Evolutionary conservation across 2,329 filamentous ascomycete species (phyloP), one percentile per base, ranked within the genome.

Genomic region (Macrophomina pseudophaseolina): DNA sequence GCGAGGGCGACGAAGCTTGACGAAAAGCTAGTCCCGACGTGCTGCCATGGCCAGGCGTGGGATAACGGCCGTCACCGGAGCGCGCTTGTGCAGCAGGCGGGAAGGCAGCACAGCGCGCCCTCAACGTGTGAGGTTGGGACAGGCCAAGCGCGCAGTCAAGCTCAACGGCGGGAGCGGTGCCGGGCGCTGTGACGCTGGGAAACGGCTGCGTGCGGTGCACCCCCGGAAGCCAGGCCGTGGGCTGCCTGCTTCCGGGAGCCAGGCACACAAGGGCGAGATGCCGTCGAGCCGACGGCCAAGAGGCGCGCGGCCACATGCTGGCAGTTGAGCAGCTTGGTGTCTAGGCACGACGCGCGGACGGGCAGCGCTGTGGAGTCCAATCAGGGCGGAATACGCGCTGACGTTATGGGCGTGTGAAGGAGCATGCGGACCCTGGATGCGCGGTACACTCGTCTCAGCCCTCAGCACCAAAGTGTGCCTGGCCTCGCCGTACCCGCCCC

Each of bases 21-120:
- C 58, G 58, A 49, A 62, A 62, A 62, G 58, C 44, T 49, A 49
- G 58, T 62, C 58, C 58, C 28, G n/a, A 62, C 58, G 42, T 38
- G 33, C 58, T 9, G 16, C 14, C 42, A n/a, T 11, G 11, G 2
- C n/a, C n/a, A 16, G 14, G 8, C 5, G 38, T 4, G 7, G 8
- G 54, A 4, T 28, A 30, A 28, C 14, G 14, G 42, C 35, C 16
- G 9, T 18, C 12, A 3, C 28, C 28, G 32, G 42, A 7, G 4
- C 9, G 3, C 9, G 38, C 11, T 30, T 12, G 7, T 35, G 53
- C 53, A 33, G 54, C 23, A 48, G 56, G 6, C 9, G 16, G 11
- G 11, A n/a, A 59, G 18, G 54, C 40, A 44, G 14, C 12, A 16
- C 56, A 18, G 40, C 40, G 40, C 40, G 30, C 40, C 8, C 16